Evolutionary conservation across 2,329 filamentous ascomycete genomes (phyloP).

Genomic region (Pseudocercospora macadamiae): DNA sequence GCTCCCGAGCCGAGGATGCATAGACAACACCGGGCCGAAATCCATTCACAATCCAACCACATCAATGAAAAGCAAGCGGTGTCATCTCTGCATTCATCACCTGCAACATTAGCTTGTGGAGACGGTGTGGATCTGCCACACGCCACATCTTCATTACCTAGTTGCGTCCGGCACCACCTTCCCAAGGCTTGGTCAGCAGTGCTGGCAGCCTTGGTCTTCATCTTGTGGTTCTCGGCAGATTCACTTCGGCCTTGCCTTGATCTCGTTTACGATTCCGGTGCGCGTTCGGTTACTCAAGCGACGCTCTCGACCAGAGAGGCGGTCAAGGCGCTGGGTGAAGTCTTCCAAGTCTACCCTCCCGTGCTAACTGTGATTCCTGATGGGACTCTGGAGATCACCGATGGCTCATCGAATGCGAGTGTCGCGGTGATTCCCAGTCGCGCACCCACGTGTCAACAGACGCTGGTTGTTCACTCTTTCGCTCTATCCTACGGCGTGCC

Average conservation of each 20-base stretch:
- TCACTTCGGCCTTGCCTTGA: conserved; percentile 1
- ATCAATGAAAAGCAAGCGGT: conserved; percentile 11
- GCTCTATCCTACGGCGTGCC: conserved; percentile 72
- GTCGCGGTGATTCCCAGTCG: conserved; percentile 31
- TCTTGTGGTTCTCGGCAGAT: conserved; percentile 10
- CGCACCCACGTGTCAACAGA: conserved; percentile 51
- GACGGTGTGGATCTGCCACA: conserved; percentile 19
- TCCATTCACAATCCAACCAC: conserved; percentile 15
- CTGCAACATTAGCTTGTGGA: conserved; percentile 14
- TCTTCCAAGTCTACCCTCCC: conserved; percentile 71
- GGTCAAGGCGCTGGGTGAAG: conserved; percentile 53
- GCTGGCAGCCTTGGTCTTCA: conserved; percentile 13
- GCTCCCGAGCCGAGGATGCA: conserved; percentile 9
- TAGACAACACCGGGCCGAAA: conserved; percentile 13
- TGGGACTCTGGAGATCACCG: conserved; percentile 45
- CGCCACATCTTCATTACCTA: conserved; percentile 12
- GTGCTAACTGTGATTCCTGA: conserved; percentile 54
- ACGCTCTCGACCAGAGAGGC: conserved; percentile 22
- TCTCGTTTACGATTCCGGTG: neutral
- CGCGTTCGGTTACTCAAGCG: neutral
- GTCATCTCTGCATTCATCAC: conserved; percentile 8
- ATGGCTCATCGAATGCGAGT: conserved; percentile 35
- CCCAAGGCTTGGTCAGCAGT: conserved; percentile 14
- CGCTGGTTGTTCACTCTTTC: conserved; percentile 74
- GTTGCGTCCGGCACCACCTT: conserved; percentile 3